Evolutionary conservation across 768 basidiomycete species (phyloP).

Genomic region (Podaxis mareebaensis): DNA sequence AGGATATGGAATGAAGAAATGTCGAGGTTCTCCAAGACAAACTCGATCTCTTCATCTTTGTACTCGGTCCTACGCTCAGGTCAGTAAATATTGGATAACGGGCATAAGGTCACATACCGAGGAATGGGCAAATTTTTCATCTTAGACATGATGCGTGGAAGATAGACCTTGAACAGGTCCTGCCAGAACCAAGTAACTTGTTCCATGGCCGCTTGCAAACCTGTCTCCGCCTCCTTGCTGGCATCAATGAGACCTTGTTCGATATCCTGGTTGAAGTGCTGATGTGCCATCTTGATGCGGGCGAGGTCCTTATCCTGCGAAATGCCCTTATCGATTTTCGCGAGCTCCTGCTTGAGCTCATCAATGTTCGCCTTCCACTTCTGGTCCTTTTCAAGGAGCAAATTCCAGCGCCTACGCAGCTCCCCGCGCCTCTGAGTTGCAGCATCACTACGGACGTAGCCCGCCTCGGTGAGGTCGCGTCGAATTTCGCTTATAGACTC

Average conservation of each 20-base stretch:
- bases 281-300: conserved; percentile 47
- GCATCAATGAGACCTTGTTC: conserved; percentile 39
- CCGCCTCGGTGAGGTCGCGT: conserved; percentile 47
- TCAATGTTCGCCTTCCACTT: conserved; percentile 57
- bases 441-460: conserved; percentile 55
- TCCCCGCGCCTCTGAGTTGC: conserved; percentile 40
- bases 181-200: conserved; percentile 77
- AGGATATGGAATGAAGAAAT: conserved; percentile 66
- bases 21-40: conserved; percentile 75
- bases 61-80: conserved; percentile 60
- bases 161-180: conserved; percentile 79
- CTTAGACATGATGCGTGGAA: conserved; percentile 54
- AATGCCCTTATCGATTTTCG: conserved; percentile 46
- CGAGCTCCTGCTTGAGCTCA: conserved; percentile 43
- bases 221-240: conserved; percentile 37
- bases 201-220: conserved; percentile 55
- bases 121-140: conserved; percentile 71
- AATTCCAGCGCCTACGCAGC: conserved; percentile 51
- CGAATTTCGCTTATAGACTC: conserved; percentile 50
- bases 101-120: conserved; percentile 38
- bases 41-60: conserved; percentile 66
- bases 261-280: conserved; percentile 48
- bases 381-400: conserved; percentile 45
- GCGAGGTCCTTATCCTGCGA: conserved; percentile 50
- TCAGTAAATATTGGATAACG: neutral